Evolutionary conservation across 768 basidiomycete genomes (phyloP), one percentile per base, ranked within the genome.

Genomic region (Agaricus sinodeliciosus): DNA sequence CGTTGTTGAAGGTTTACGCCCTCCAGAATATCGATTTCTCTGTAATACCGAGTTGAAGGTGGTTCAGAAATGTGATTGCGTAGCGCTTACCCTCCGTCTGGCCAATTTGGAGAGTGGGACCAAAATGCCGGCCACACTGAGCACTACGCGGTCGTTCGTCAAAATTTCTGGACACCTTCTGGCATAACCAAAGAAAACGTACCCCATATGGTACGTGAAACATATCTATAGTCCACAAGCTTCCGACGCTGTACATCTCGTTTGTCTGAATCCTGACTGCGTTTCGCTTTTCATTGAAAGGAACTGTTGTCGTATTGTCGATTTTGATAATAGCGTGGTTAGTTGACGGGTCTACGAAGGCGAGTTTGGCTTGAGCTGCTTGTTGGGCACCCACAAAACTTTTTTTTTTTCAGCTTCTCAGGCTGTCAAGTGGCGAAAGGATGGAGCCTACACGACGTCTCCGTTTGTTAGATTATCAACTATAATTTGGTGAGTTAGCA

Each of bases 1-100:
- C 71, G 68, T 3, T 72, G 71, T 42, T 77, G 77, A 44, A 77
- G 62, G 66, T 94, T 93, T 56, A 91, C 84, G 26, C 82, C 85
- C 64, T 93, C 90, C 51, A 92, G 78, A 9, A 85, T 87, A 65
- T 93, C 90, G 55, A 86, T 84, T 62, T 88, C 84, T 25, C 75
- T 72, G 37, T 22, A 12, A 47, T 22, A 6, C 3, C 16, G 16
- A 11, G 41, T 16, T 43, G n/a, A 18, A 25, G 25, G 26, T 35
- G 19, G 9, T 25, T 37, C 13, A 19, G 4, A 9, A 18, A 11
- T 35, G 25, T 16, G 19, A 6, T 25, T 9, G n/a, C n/a, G n/a
- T n/a, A n/a, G n/a, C n/a, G 36, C 72, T 57, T 69, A 77, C 64
- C 79, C 82, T 56, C 83, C 84, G 9, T 62, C 61, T 2, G 85